phyloP scores from a whole-genome alignment of 305 asterid species.

The Striga hermonthica region DNA sequence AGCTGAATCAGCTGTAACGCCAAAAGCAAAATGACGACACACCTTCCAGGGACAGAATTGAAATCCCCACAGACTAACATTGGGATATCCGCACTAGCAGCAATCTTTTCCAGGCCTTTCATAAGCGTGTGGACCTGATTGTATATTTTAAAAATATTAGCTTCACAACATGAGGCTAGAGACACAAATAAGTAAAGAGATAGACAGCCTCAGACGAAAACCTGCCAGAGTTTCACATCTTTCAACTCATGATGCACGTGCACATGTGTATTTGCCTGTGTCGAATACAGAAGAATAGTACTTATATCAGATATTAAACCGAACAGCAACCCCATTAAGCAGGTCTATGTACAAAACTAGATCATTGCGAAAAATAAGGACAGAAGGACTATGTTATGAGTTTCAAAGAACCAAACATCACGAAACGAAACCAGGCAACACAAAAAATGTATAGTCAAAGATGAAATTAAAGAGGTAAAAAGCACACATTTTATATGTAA shows the following conservation, averaged over 20 bases:
- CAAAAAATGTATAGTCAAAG: not conserved
- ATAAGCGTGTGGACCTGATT: constrained; percentile 82
- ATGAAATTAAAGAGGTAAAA: not conserved
- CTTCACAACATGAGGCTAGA: constrained; percentile 24
- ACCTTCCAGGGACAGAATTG: constrained; percentile 92
- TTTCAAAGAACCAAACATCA: constrained; percentile 2
- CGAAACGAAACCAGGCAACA: not conserved
- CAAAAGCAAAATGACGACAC: constrained; percentile 22
- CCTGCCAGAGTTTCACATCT: constrained; percentile 99
- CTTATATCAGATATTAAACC: constrained; percentile 31
- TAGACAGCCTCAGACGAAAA: constrained; percentile 29
- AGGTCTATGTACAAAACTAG: not conserved
- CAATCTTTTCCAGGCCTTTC: constrained; percentile 93
- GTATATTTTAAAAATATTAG: constrained; percentile 25
- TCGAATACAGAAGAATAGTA: constrained; percentile 29
- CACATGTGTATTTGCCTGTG: constrained; percentile 96
- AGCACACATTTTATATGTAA: not conserved
- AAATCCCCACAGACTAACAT: constrained; percentile 98
- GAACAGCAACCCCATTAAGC: constrained; percentile 16
- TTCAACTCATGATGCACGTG: constrained; percentile 81
- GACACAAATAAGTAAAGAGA: constrained; percentile 17
- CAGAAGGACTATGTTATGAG: constrained; percentile 8
- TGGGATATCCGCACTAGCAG: constrained; percentile 93
- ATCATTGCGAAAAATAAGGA: not conserved
- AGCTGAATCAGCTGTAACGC: constrained; percentile 9